Conservation (phyloP, 257 asterid species). For the Solanum ossicruentum region DNA sequence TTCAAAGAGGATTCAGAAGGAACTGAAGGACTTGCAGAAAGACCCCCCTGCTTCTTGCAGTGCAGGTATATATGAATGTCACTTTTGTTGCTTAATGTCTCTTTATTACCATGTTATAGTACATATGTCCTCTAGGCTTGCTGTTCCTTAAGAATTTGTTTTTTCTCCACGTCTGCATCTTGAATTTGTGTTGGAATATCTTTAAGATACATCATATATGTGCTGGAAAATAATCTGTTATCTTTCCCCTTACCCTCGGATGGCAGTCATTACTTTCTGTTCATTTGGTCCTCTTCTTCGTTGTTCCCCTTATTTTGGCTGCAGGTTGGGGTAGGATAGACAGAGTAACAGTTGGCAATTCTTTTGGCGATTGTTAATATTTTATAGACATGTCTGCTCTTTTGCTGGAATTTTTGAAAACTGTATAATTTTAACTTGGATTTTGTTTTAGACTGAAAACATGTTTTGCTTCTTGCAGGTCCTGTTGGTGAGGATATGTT, state of each 20-base stretch:
- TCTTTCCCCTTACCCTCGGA: not conserved
- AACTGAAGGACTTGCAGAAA: constrained; percentile 45
- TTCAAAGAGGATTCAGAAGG: constrained; percentile 54
- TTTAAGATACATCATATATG: not conserved
- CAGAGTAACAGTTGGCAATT: not conserved
- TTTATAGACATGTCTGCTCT: not conserved
- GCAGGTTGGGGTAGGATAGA: not conserved
- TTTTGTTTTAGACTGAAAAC: not conserved
- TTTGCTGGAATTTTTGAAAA: not conserved
- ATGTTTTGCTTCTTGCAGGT: constrained; percentile 18
- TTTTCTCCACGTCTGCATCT: not conserved
- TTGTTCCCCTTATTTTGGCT: not conserved
- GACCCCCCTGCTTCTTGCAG: constrained; percentile 65
- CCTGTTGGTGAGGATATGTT: constrained; percentile 74
- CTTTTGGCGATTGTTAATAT: not conserved
- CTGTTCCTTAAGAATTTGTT: not conserved
- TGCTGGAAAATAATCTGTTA: not conserved
- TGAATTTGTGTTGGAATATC: not conserved
- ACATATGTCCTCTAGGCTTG: not conserved
- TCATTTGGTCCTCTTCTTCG: not conserved
- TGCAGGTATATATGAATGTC: constrained; percentile 28
- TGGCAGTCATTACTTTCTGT: not conserved
- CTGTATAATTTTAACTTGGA: not conserved
- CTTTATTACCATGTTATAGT: not conserved
- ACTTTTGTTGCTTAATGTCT: not conserved